Evolutionary conservation across 176 grass and related monocot genomes (phyloP), one percentile per base, ranked within the genome.

Genomic region (Oryza coarctata): DNA sequence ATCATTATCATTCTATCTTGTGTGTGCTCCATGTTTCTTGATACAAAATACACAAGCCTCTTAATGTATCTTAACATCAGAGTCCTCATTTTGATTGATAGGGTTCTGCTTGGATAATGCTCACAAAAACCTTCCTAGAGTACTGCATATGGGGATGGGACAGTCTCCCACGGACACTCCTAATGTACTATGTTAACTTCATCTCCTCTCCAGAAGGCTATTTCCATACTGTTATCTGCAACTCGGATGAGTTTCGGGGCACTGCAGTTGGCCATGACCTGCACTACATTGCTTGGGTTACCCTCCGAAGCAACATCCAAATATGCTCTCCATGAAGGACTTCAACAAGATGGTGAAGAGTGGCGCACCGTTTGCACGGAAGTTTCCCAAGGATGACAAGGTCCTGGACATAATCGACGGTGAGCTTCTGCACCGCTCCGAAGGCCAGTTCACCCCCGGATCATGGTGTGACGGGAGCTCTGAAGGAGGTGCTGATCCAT

Each of bases 91-190:
- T 82, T 60, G 17, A 45, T 62, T 15, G 5, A 14, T 85, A 99
- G 96, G 96, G 96, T 73, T 95, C 96, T 70, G 91, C 96, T 39
- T 95, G 96, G 96, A 88, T 95, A 77, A 99, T 95, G 90, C 87
- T 95, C 32, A 90, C 87, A 25, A 86, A 88, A 61, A 41, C 79
- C 44, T 99, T 99, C 74, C 86, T 99, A 0, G 91, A 99, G 76
- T 93, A 95, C 82, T 93, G 90, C 77, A 94, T 95, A 50, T 92
- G 86, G 90, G 93, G 96, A 32, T 95, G 93, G 88, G 91, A 95
- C 39, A 94, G 95, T 57, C 96, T 99, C 63, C 96, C 91, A 0
- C 85, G 89, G 9, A 94, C 86, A 12, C 78, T 99, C 45, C 85
- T 95, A 60, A 91, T 99, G 93, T 99, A 95, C 82, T 95, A 93